Percentiles rank a stretch among this genome's conserved stretches.
Evolutionary conservation across 1,284 basidiomycete genomes (phyloP).

Genomic region (Apiotrichum gamsii): DNA sequence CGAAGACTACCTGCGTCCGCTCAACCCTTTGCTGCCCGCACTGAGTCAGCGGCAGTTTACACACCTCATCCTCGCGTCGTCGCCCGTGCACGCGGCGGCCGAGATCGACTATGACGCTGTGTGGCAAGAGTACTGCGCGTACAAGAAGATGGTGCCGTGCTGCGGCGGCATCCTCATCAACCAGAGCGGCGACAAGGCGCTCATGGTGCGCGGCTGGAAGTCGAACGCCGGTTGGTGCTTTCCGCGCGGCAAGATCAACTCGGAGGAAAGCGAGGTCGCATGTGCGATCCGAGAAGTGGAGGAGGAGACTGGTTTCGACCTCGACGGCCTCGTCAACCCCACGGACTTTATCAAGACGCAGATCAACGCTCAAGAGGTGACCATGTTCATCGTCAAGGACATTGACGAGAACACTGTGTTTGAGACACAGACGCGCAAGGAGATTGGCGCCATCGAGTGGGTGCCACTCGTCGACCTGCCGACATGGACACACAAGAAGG

Average conservation of each 20-base stretch:
- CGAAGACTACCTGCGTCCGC: constrained; percentile 93
- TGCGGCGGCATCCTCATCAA: constrained; percentile 97
- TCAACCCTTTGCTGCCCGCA: constrained; percentile 80
- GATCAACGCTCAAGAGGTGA: constrained; percentile 82
- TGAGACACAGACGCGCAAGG: constrained; percentile 90
- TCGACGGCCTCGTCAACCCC: constrained; percentile 62
- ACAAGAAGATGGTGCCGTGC: constrained; percentile 97
- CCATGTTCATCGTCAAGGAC: constrained; percentile 83
- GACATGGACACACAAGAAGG: constrained; percentile 77
- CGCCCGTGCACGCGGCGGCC: constrained; percentile 30
- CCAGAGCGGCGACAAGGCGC: constrained; percentile 83
- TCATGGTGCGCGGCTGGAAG: constrained; percentile 97
- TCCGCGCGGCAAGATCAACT: constrained; percentile 98
- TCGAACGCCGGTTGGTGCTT: constrained; percentile 95
- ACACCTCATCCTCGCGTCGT: constrained; percentile 69
- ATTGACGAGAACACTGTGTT: constrained; percentile 87
- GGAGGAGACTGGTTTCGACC: constrained; percentile 90
- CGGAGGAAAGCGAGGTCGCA: constrained; percentile 71
- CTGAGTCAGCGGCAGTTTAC: constrained; percentile 88
- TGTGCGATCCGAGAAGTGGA: constrained; percentile 89
- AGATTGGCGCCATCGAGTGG: constrained; percentile 99
- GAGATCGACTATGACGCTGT: constrained; percentile 45
- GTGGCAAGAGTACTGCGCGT: constrained; percentile 57
- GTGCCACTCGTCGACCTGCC: constrained; percentile 84
- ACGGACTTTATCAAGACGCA: constrained; percentile 75